phyloP scores from a whole-genome alignment of 257 asterid genomes.

The Misopates orontium region DNA sequence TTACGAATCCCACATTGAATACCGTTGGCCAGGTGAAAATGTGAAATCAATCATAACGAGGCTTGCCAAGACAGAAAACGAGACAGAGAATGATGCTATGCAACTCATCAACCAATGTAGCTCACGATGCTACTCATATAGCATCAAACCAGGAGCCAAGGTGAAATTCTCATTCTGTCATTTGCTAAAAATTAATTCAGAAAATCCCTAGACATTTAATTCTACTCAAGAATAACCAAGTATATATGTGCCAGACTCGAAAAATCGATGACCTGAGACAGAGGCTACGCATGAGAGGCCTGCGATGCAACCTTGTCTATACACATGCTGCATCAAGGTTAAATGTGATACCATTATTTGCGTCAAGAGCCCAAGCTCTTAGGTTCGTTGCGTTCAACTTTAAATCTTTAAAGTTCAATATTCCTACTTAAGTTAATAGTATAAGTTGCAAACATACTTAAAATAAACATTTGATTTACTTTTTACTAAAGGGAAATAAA shows the following conservation, averaged over 20 bases:
- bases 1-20: conserved; percentile 72
- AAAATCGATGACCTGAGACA: conserved; percentile 56
- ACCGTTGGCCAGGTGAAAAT: conserved; percentile 72
- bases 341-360: conserved; percentile 58
- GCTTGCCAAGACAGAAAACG: conserved; percentile 47
- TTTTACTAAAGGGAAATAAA: too few species aligned
- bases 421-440: conserved; percentile 11
- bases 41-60: conserved; percentile 46
- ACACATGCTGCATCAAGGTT: conserved; percentile 57
- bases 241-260: conserved; percentile 36
- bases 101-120: conserved; percentile 41
- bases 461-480: not conserved
- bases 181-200: not conserved
- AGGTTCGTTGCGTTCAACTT: conserved; percentile 36
- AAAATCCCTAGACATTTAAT: conserved; percentile 9
- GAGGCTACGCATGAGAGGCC: conserved; percentile 74
- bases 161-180: conserved; percentile 33
- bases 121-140: conserved; percentile 63
- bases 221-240: conserved; percentile 9
- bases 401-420: conserved; percentile 1
- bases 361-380: conserved; percentile 66
- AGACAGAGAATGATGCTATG: conserved; percentile 40
- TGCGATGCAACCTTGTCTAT: conserved; percentile 57
- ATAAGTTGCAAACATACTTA: conserved; percentile 1
- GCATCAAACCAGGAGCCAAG: conserved; percentile 50